A percentile compares a stretch with the other conserved stretches of the same genome.
These are phyloP conservation scores for Peronosclerospora sorghi DNA, from an alignment of 352 stramenopile genomes.

Conservation along the genomic window DNA sequence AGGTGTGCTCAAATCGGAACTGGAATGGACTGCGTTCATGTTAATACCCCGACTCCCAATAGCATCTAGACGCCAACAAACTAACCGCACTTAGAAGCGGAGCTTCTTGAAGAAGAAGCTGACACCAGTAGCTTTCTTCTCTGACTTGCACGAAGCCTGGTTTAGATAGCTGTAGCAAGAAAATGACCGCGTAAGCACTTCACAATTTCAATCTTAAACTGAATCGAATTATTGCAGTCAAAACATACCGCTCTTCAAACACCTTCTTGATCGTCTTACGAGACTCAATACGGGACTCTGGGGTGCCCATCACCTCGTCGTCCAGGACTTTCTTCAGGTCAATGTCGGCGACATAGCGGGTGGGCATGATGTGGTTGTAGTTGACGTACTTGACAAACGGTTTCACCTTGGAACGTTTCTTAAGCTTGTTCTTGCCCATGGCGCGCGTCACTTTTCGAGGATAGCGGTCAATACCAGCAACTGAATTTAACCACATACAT, in stretches of 20 bases:
- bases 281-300: slow-evolving; percentile 82
- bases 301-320: slow-evolving; percentile 78
- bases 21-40: slow-evolving; percentile 50
- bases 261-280: slow-evolving; percentile 99
- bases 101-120: slow-evolving; percentile 99
- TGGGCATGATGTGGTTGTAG: slow-evolving; percentile 99
- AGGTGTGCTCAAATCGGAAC: slow-evolving; percentile 38
- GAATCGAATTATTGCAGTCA: background rate
- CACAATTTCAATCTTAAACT: background rate
- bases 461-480: slow-evolving; percentile 92
- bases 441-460: slow-evolving; percentile 95
- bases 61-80: slow-evolving; percentile 34
- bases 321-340: slow-evolving; percentile 98
- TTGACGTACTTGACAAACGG: slow-evolving; percentile 99
- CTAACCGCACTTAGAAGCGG: slow-evolving; percentile 90
- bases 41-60: slow-evolving; percentile 39
- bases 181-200: slow-evolving; percentile 8
- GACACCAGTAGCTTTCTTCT: slow-evolving; percentile 96
- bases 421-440: slow-evolving; percentile 96
- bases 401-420: slow-evolving; percentile 97
- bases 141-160: slow-evolving; percentile 92
- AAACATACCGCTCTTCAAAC: slow-evolving; percentile 94
- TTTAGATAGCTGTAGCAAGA: slow-evolving; percentile 67
- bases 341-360: slow-evolving; percentile 98
- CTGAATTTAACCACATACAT: slow-evolving; percentile 17